These are phyloP conservation scores for Suillus luteus DNA, from an alignment of 768 basidiomycete genomes.

Conservation along the genomic window DNA sequence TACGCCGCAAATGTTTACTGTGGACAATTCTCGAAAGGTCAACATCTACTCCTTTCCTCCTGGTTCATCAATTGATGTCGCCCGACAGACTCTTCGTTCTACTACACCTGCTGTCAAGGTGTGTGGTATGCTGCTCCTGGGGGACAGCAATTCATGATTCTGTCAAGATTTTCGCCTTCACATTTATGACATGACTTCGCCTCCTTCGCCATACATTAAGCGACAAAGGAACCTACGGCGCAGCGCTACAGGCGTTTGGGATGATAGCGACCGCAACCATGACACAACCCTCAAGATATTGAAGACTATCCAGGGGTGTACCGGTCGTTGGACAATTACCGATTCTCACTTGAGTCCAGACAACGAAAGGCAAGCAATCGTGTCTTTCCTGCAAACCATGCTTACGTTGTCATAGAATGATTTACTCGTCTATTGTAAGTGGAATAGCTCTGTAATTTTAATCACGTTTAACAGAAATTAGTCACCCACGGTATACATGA, in stretches of 20 bases:
- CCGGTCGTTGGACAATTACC: slow-evolving; percentile 91
- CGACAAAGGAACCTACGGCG: slow-evolving; percentile 16
- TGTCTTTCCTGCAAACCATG: slow-evolving; percentile 7
- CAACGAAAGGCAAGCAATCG: slow-evolving; percentile 67
- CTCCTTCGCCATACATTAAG: slow-evolving; percentile 33
- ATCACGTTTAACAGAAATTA: slow-evolving; percentile 32
- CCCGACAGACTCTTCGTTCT: slow-evolving; percentile 78
- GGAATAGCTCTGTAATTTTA: slow-evolving; percentile 7
- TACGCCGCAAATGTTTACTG: slow-evolving; percentile 79
- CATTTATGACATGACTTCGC: slow-evolving; percentile 76
- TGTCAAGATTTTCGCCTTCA: slow-evolving; percentile 83
- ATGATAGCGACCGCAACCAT: slow-evolving; percentile 43
- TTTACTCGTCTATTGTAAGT: slow-evolving; percentile 87
- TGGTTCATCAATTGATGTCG: slow-evolving; percentile 13
- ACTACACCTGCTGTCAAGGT: slow-evolving; percentile 92
- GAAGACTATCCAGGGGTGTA: slow-evolving; percentile 73
- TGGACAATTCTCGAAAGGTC: slow-evolving; percentile 81
- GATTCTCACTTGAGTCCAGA: slow-evolving; percentile 90
- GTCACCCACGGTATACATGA: slow-evolving; percentile 76
- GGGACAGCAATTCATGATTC: slow-evolving; percentile 8
- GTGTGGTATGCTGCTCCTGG: slow-evolving; percentile 11
- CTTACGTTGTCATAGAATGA: slow-evolving; percentile 56
- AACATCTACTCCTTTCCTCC: not conserved
- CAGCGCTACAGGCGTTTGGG: slow-evolving; percentile 21
- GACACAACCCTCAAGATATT: slow-evolving; percentile 49